phyloP scores from a whole-genome alignment of 257 asterid species.

The Solanum clarkiae region DNA sequence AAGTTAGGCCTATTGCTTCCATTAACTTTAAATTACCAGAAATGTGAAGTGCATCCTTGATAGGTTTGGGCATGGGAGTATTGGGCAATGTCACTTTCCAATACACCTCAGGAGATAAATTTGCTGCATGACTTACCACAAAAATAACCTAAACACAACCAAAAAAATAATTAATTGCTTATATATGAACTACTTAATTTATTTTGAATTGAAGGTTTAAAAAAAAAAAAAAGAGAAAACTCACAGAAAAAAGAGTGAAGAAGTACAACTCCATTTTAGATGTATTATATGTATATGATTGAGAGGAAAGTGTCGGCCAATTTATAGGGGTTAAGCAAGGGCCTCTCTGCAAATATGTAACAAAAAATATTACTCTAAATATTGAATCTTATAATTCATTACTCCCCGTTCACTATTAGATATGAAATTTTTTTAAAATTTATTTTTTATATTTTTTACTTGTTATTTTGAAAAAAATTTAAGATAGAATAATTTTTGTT shows the following conservation, averaged over 20 bases:
- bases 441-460: too few relatives aligned
- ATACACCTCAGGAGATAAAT: conserved; percentile 28
- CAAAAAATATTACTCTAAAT: too few relatives aligned
- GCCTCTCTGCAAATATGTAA: neutral
- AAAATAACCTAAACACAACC: conserved; percentile 17
- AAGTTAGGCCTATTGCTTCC: too few relatives aligned
- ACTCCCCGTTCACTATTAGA: too few relatives aligned
- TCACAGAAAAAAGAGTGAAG: conserved; percentile 37
- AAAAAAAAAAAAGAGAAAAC: neutral
- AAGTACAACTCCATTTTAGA: neutral
- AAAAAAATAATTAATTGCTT: neutral
- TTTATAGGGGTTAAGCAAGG: neutral
- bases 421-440: too few relatives aligned
- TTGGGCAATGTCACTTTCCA: conserved; percentile 44
- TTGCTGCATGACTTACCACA: conserved; percentile 24
- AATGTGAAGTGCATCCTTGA: conserved; percentile 13
- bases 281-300: neutral
- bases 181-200: neutral
- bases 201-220: neutral
- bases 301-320: neutral
- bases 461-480: too few relatives aligned
- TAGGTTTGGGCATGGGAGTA: conserved; percentile 37
- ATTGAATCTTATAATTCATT: too few relatives aligned
- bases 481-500: too few relatives aligned
- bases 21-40: neutral